These are phyloP conservation scores for Hyaloscypha finlandica DNA, from an alignment of 495 filamentous ascomycete genomes.

Conservation along the genomic window DNA sequence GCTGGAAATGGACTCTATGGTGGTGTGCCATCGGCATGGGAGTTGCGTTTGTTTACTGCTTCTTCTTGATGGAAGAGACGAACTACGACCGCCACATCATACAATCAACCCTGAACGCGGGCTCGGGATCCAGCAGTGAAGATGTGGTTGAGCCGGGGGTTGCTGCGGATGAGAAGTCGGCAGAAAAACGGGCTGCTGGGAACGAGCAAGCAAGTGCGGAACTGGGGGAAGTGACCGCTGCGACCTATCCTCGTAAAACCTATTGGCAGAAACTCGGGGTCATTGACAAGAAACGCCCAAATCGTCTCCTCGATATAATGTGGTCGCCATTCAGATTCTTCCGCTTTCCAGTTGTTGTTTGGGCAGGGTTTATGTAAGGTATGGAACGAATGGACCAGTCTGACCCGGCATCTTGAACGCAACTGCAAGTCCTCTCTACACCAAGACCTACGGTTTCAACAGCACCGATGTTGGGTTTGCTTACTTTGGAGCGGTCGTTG, in stretches of 20 bases:
- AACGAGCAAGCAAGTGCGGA: no score
- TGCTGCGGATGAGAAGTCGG: no score
- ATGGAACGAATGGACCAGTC: constrained; percentile 49
- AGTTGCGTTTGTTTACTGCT: constrained; percentile 56
- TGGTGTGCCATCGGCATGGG: constrained; percentile 64
- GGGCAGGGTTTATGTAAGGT: constrained; percentile 67
- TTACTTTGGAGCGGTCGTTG: no score
- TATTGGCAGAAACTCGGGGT: constrained; percentile 58
- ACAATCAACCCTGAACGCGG: background rate
- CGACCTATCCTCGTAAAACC: constrained; percentile 35
- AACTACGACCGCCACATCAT: constrained; percentile 51
- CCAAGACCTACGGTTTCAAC: constrained; percentile 8
- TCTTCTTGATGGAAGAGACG: constrained; percentile 73
- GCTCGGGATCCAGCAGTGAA: constrained; percentile 22
- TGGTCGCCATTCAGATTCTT: constrained; percentile 28
- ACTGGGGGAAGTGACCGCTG: no score
- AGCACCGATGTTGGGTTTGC: background rate
- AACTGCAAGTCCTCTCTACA: constrained; percentile 62
- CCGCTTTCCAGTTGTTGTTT: constrained; percentile 66
- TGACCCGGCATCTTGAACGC: constrained; percentile 61
- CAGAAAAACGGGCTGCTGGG: no score
- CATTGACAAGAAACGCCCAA: constrained; percentile 43
- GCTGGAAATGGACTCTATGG: constrained; percentile 66
- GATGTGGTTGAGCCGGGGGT: no score
- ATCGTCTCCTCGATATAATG: no score